Percentiles rank a stretch among this genome's conserved stretches.
Evolutionary conservation across 2,329 filamentous ascomycete species (phyloP).

Genomic region (Pseudogymnoascus sp.): DNA sequence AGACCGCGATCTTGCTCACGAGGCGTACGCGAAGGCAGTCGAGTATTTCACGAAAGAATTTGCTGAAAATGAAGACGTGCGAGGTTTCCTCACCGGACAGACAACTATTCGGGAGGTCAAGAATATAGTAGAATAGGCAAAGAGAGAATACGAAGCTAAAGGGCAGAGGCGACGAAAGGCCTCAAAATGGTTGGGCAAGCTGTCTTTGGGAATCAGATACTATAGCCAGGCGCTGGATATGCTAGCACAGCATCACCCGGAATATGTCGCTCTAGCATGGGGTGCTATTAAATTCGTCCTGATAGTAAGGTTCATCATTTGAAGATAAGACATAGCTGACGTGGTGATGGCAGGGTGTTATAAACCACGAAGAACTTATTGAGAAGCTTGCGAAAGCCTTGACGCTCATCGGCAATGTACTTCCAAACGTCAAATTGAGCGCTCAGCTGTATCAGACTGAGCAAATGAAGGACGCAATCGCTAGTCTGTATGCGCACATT

Average conservation of each 20-base stretch:
- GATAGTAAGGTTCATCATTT: conserved; percentile 12
- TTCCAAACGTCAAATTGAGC: conserved; percentile 9
- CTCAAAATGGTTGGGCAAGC: conserved; percentile 8
- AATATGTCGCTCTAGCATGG: conserved; percentile 21
- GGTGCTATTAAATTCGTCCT: conserved; percentile 23
- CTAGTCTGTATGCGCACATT: conserved; percentile 12
- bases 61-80: background rate
- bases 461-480: conserved; percentile 11
- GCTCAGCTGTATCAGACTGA: conserved; percentile 12
- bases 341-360: conserved; percentile 9
- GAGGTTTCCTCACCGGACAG: background rate
- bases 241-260: conserved; percentile 21
- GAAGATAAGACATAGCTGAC: conserved; percentile 3
- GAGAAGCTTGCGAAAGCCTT: conserved; percentile 12
- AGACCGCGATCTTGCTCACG: conserved; percentile 8
- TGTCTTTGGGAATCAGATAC: conserved; percentile 14
- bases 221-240: conserved; percentile 18
- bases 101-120: conserved; percentile 7
- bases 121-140: conserved; percentile 9
- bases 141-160: conserved; percentile 11
- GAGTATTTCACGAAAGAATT: conserved; percentile 11
- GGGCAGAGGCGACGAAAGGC: background rate
- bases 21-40: conserved; percentile 11
- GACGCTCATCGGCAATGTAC: conserved; percentile 10
- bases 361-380: conserved; percentile 16